Evolutionary conservation across 2,329 filamentous ascomycete genomes (phyloP).

Genomic region (Aspergillus candidus): DNA sequence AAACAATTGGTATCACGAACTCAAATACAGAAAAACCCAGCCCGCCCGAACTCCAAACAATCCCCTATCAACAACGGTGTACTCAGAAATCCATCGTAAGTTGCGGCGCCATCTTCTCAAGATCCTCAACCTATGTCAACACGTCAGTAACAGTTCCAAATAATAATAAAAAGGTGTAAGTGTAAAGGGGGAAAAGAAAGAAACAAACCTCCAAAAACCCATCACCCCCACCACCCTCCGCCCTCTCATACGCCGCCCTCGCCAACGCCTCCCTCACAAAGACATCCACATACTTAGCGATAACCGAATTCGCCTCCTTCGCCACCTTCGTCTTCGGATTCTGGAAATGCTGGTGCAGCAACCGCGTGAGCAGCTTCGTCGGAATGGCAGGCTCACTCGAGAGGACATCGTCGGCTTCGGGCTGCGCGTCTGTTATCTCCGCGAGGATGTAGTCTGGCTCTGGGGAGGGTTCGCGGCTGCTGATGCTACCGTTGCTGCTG

Average conservation of each 20-base stretch:
- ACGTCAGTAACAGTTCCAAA: no score
- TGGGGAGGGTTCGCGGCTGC: constrained; percentile 17
- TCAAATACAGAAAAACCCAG: constrained; percentile 6
- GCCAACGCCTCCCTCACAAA: constrained; percentile 88
- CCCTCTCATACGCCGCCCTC: constrained; percentile 65
- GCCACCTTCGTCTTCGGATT: constrained; percentile 66
- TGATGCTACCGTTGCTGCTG: constrained; percentile 3
- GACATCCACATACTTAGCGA: constrained; percentile 81
- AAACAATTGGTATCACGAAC: constrained; percentile 20
- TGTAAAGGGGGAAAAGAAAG: constrained; percentile 1
- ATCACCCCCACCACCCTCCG: constrained; percentile 36
- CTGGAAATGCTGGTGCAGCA: constrained; percentile 74
- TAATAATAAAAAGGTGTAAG: no score
- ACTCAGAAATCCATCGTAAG: constrained; percentile 73
- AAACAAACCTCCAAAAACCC: constrained; percentile 66
- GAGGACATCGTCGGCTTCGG: constrained; percentile 24
- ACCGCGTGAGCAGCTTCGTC: constrained; percentile 63
- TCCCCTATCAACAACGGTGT: background rate
- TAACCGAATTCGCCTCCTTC: constrained; percentile 67
- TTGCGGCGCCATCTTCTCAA: constrained; percentile 82
- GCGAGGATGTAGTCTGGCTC: constrained; percentile 46
- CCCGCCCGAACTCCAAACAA: constrained; percentile 2
- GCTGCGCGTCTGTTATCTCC: constrained; percentile 31
- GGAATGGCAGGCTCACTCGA: constrained; percentile 53
- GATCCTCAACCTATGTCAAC: constrained; percentile 64